These are phyloP conservation scores for Dendrobium chrysotoxum DNA, from an alignment of 106 monocot species.

Conservation along the genomic window DNA sequence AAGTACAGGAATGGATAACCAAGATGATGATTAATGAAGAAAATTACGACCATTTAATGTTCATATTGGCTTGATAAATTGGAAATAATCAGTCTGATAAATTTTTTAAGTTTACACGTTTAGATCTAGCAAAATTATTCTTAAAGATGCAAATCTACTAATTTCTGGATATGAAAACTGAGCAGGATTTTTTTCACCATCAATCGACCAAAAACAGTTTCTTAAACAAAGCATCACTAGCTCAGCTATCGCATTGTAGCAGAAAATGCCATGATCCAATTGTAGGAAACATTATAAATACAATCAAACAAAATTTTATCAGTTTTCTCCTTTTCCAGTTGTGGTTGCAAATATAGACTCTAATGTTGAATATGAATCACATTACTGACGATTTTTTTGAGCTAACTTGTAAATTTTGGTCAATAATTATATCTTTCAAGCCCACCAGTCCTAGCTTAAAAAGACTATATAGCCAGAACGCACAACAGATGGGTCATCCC, in stretches of 20 bases:
- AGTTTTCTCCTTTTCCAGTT: no score
- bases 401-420: neutral
- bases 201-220: neutral
- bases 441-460: no score
- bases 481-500: no score
- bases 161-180: neutral
- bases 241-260: neutral
- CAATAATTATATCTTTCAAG: no score
- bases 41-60: no score
- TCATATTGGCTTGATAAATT: no score
- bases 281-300: neutral
- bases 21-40: no score
- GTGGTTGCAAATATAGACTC: neutral
- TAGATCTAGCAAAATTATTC: no score
- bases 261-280: neutral
- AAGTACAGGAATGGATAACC: no score
- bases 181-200: neutral
- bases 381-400: neutral
- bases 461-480: no score
- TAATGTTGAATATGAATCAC: neutral
- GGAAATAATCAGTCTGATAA: no score
- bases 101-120: no score
- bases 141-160: neutral
- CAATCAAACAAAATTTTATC: neutral
- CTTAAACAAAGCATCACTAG: neutral